These are phyloP conservation scores for Chalara sp. DNA, from an alignment of 2,329 filamentous ascomycete species.

Conservation along the genomic window DNA sequence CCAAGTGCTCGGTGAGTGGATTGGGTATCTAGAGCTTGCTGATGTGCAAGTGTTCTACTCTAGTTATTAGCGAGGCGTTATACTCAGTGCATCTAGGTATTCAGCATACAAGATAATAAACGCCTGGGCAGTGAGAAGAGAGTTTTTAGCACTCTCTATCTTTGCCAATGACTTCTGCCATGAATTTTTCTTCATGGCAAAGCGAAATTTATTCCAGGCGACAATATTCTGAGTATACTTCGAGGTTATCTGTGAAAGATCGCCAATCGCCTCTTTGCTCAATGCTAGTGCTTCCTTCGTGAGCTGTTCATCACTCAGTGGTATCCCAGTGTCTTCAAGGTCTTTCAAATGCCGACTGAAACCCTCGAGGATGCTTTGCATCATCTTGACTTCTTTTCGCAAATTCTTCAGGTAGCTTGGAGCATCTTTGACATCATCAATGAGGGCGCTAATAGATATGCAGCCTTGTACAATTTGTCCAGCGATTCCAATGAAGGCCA, in stretches of 20 bases:
- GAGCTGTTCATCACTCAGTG: neutral
- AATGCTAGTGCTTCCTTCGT: neutral
- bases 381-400: neutral
- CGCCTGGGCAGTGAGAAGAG: too few relatives aligned
- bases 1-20: too few relatives aligned
- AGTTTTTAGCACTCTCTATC: too few relatives aligned
- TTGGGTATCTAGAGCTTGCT: too few relatives aligned
- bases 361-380: neutral
- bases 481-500: neutral
- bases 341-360: neutral
- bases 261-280: neutral
- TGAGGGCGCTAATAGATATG: neutral
- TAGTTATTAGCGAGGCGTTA: too few relatives aligned
- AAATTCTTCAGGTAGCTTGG: neutral
- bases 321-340: neutral
- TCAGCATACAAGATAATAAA: too few relatives aligned
- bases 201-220: neutral
- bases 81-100: too few relatives aligned
- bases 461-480: constrained; percentile 2
- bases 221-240: neutral
- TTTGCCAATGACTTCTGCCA: too few relatives aligned
- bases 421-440: neutral
- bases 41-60: too few relatives aligned
- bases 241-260: neutral
- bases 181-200: neutral